phyloP scores from a whole-genome alignment of 495 filamentous ascomycete genomes.

The Penicillium soppii region DNA sequence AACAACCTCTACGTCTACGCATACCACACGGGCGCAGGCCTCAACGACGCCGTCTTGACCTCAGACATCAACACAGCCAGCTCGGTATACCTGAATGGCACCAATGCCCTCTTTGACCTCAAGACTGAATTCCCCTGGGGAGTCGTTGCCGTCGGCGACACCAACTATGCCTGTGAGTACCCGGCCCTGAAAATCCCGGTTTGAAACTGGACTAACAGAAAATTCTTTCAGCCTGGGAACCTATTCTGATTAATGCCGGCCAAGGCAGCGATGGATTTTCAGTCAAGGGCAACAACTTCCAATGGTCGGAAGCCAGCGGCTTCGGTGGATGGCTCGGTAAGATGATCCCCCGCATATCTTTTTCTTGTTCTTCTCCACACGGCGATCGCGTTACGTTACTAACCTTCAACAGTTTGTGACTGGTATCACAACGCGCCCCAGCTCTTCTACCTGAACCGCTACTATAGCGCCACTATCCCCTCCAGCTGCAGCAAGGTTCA shows the following conservation, averaged over 20 bases:
- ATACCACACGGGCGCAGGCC: constrained; percentile 50
- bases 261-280: constrained; percentile 37
- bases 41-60: constrained; percentile 45
- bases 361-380: neutral
- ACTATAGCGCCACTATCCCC: constrained; percentile 32
- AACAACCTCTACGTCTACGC: constrained; percentile 46
- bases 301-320: constrained; percentile 34
- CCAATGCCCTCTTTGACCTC: constrained; percentile 17
- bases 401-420: constrained; percentile 43
- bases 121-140: constrained; percentile 32
- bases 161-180: constrained; percentile 26
- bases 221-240: constrained; percentile 36
- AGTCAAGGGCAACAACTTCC: constrained; percentile 34
- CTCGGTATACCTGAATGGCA: constrained; percentile 42
- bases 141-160: constrained; percentile 23
- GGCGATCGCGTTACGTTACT: too few species aligned
- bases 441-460: constrained; percentile 46
- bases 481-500: constrained; percentile 46
- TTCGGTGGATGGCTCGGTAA: constrained; percentile 56
- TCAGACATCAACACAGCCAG: constrained; percentile 23
- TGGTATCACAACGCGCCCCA: constrained; percentile 57
- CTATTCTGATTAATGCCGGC: constrained; percentile 43
- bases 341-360: constrained; percentile 13
- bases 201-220: neutral
- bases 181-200: neutral